Evolutionary conservation across 1,284 basidiomycete genomes (phyloP).

Genomic region (Cystobasidium sp.): DNA sequence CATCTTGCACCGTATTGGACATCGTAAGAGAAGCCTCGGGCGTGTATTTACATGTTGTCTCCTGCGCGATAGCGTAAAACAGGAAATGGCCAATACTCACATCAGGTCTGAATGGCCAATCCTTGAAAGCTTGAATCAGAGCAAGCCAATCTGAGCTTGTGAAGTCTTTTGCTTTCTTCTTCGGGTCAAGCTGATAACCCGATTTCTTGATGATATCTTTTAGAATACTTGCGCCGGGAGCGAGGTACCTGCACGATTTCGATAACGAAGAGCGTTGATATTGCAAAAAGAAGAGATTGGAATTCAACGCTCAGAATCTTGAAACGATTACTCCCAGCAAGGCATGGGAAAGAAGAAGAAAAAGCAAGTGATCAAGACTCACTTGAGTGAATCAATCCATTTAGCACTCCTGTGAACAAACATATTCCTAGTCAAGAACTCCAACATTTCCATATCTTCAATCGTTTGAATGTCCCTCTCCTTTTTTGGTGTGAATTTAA

Average conservation of each 20-base stretch:
- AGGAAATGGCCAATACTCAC: constrained; percentile 9
- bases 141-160: constrained; percentile 24
- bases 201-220: constrained; percentile 14
- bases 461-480: neutral
- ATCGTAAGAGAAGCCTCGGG: neutral
- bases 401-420: constrained; percentile 27
- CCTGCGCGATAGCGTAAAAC: neutral
- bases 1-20: neutral
- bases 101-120: constrained; percentile 44
- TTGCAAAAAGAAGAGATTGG: neutral
- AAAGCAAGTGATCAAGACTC: neutral
- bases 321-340: neutral
- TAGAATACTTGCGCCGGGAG: constrained; percentile 32
- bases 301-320: neutral
- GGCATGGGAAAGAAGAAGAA: neutral
- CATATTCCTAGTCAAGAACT: constrained; percentile 37
- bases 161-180: constrained; percentile 29
- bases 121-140: constrained; percentile 28
- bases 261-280: too few relatives aligned
- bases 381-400: constrained; percentile 37
- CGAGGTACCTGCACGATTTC: constrained; percentile 27
- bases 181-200: constrained; percentile 21
- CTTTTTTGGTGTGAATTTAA: constrained; percentile 26
- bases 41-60: neutral
- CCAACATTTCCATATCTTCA: constrained; percentile 36